These are phyloP conservation scores for Nemania serpens DNA, from an alignment of 2,329 filamentous ascomycete genomes.

Conservation along the genomic window DNA sequence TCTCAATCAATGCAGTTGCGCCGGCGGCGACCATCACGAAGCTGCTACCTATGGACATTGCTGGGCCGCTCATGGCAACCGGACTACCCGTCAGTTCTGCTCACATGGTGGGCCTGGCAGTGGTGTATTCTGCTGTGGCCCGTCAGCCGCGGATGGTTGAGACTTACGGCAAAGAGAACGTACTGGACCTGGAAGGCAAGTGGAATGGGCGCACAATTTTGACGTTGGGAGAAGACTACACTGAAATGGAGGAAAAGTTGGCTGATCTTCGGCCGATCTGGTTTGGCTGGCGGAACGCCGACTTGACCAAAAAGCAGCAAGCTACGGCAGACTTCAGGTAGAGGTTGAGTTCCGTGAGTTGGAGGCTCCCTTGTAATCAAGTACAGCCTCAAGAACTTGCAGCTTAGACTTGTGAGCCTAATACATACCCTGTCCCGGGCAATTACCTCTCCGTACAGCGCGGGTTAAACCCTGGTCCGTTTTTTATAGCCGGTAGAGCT, in stretches of 20 bases:
- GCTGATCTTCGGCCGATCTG: slow-evolving; percentile 33
- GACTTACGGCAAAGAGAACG: slow-evolving; percentile 43
- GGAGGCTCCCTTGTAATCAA: too few relatives aligned
- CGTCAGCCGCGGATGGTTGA: slow-evolving; percentile 40
- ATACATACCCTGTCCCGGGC: too few relatives aligned
- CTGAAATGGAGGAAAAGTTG: slow-evolving; percentile 41
- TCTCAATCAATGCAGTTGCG: slow-evolving; percentile 46
- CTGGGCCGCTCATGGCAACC: slow-evolving; percentile 35
- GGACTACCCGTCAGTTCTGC: slow-evolving; percentile 42
- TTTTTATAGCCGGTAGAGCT: too few relatives aligned
- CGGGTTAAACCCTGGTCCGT: too few relatives aligned
- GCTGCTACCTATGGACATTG: slow-evolving; percentile 36
- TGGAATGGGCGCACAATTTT: slow-evolving; percentile 45
- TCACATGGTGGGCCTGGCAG: slow-evolving; percentile 41
- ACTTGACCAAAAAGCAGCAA: slow-evolving; percentile 38
- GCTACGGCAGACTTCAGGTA: background rate
- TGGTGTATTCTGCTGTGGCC: slow-evolving; percentile 45
- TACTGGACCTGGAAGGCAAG: slow-evolving; percentile 19
- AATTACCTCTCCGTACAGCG: too few relatives aligned
- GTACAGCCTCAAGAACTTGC: too few relatives aligned
- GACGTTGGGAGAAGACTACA: slow-evolving; percentile 42
- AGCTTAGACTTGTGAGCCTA: too few relatives aligned
- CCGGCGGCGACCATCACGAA: slow-evolving; percentile 43
- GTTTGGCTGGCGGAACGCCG: slow-evolving; percentile 40
- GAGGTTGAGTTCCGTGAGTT: too few relatives aligned